Base-by-base conservation (phyloP, 2,329 filamentous ascomycete genomes). In the Botryotinia narcissicola region DNA sequence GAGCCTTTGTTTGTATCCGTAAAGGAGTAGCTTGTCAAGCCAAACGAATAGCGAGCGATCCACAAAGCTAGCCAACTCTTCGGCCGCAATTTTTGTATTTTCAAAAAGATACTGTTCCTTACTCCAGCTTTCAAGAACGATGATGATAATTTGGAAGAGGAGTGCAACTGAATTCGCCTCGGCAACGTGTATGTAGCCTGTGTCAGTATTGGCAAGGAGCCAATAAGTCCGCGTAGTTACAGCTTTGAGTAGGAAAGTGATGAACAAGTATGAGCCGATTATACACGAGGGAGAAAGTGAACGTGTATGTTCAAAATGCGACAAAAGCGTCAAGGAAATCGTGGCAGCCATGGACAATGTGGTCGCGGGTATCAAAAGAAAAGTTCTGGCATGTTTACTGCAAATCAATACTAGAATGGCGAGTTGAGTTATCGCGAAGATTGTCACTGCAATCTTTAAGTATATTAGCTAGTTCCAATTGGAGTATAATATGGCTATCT, bases 21-120 rank as follows among this genome's bases (percentile, higher is more conserved):
- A 18, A 35, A 59, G 57, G 57, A 59, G 57, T 59, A 59, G 57
- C 29, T 35, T 59, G 40, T 77, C 75, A 10, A 81, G 80, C 66
- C 75, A 78, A 32, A 84, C 74, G 48, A 84, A 75, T 37, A 78
- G 78, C 37, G 75, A 76, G 60, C 82, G 84, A 1, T 83, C 83
- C 75, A 80, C 64, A 76, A 64, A 74, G 84, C 77, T 46, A 84
- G 77, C 14, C 80, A 78, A 57, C 81, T 82, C 60, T 83, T 76
- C 83, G 83, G 84, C 74, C 80, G 80, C 72, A 83, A 82, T 35
- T 83, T 76, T 35, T 80, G 80, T n/a, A 80, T 80, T 72, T 78
- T 81, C 54, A 83, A 82, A 9, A 84, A 75, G n/a, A 83, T 83
- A 73, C 82, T 82, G 0, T 79, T 81, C 0, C 79, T 80, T 59